phyloP scores from a whole-genome alignment of 257 asterid species.

The Solanum pennellii region DNA sequence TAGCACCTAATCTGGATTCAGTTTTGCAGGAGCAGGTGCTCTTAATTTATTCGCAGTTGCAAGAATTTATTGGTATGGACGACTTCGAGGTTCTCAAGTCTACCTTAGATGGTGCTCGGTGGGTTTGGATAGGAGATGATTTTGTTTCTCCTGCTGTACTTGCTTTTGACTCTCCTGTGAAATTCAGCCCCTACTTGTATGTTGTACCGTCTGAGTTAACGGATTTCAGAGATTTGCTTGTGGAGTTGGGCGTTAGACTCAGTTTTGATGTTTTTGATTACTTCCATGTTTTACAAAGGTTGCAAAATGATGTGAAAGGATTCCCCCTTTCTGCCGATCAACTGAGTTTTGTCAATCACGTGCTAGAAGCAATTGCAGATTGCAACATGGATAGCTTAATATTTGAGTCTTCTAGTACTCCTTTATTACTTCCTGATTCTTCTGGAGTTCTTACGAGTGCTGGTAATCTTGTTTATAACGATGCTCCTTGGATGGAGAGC shows the following conservation, averaged over 20 bases:
- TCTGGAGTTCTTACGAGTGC: constrained; percentile 69
- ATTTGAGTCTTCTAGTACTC: constrained; percentile 25
- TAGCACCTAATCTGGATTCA: constrained; percentile 19
- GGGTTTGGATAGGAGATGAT: constrained; percentile 99
- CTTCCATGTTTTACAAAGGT: constrained; percentile 45
- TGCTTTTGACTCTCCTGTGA: constrained; percentile 94
- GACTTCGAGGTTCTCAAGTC: constrained; percentile 40
- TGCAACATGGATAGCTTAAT: constrained; percentile 37
- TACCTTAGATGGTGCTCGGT: constrained; percentile 46
- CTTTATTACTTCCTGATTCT: constrained; percentile 65
- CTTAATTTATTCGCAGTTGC: constrained; percentile 65
- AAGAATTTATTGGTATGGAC: constrained; percentile 42
- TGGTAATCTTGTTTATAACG: constrained; percentile 76
- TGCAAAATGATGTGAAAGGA: constrained; percentile 60
- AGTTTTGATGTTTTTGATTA: constrained; percentile 72
- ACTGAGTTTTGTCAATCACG: constrained; percentile 68
- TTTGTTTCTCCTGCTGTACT: constrained; percentile 73
- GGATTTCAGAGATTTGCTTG: constrained; percentile 67
- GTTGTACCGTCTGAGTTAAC: constrained; percentile 93
- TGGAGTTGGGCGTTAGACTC: constrained; percentile 76
- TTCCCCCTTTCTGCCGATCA: constrained; percentile 60
- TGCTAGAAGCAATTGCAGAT: constrained; percentile 78
- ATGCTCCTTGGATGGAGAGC: constrained; percentile 93
- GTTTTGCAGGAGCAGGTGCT: constrained; percentile 61
- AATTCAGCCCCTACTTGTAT: constrained; percentile 84